Base-by-base conservation (phyloP, 192 early-diverging fungal genomes). In the Coemansia sp. region DNA sequence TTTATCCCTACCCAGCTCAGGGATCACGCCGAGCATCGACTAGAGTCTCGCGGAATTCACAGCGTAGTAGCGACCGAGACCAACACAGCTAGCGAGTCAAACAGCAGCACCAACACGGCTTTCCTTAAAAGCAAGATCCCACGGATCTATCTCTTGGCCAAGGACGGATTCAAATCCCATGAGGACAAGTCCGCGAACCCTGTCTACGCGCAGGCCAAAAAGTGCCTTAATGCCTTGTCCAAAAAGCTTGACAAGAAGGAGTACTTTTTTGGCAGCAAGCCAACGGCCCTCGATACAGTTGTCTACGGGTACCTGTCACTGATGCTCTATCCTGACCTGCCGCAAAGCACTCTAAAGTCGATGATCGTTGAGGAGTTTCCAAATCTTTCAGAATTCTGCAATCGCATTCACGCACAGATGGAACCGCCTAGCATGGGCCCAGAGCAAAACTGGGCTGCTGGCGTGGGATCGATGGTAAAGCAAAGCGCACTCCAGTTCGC, bases 261-360 rank as follows among this genome's bases (percentile, higher is more conserved):
- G 1, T 98, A 88, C 71, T 92, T 98, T 66, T 94, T 94, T 78
- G 94, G 94, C 5, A 78, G 87, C 63, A 89, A 86, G 11, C 87
- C 92, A 3, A 87, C 88, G 11, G 86, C 89, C 13, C 76, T 96
- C 8, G 96, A 98, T 73, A 88, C 89, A 10, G 80, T 95, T 37
- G 90, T 85, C 11, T 98, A 90, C 75, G 93, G 90, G 15, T 89
- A 95, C 70, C 81, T 98, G 24, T 84, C 93, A n/a, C 73, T 93
- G 45, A 88, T 94, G 29, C 56, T 87, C 47, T 89, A 87, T 40
- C 88, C 94, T n/a, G 81, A 90, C 22, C 82, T 96, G 34, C 86
- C 90, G 10, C 81, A 83, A 38, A 65, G 67, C 59, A 71, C 76
- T 18, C 67, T 83, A 29, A 71, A 71, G 27, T 38, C 44, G 16